Evolutionary conservation across 768 basidiomycete species (phyloP).

Genomic region (Boletus vermiculosoides): DNA sequence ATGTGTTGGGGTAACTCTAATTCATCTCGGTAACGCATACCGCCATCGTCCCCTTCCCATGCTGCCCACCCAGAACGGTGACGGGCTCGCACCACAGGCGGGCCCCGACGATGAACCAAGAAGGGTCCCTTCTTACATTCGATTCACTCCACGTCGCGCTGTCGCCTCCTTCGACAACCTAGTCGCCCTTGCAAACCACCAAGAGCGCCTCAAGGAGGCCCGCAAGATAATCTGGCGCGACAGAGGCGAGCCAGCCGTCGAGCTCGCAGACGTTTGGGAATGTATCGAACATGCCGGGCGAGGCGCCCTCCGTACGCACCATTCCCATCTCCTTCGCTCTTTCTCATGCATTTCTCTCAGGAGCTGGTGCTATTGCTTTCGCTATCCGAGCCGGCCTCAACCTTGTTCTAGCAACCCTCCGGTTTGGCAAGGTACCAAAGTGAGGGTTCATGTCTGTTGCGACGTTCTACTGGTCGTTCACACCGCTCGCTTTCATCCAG

Average conservation of each 20-base stretch:
- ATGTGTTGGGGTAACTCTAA: not conserved
- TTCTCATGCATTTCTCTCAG: slow-evolving; percentile 37
- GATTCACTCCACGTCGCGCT: slow-evolving; percentile 52
- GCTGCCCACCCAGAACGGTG: slow-evolving; percentile 1
- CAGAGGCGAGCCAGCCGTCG: slow-evolving; percentile 70
- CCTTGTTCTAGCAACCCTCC: slow-evolving; percentile 71
- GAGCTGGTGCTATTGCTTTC: slow-evolving; percentile 79
- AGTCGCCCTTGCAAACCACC: slow-evolving; percentile 80
- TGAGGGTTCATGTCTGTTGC: slow-evolving; percentile 31
- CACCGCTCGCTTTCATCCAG: slow-evolving; percentile 38
- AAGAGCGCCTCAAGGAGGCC: slow-evolving; percentile 69
- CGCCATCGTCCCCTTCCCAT: no score
- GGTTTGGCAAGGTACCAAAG: slow-evolving; percentile 67
- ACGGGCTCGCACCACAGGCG: not conserved
- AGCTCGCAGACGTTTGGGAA: slow-evolving; percentile 59
- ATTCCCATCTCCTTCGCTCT: not conserved
- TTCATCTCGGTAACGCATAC: not conserved
- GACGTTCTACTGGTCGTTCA: not conserved
- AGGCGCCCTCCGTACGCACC: slow-evolving; percentile 68
- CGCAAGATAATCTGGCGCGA: slow-evolving; percentile 83
- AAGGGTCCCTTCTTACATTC: slow-evolving; percentile 38
- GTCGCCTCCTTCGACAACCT: slow-evolving; percentile 83
- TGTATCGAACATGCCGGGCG: slow-evolving; percentile 68
- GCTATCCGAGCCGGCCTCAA: slow-evolving; percentile 82
- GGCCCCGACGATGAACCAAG: not conserved